Evolutionary conservation across 495 filamentous ascomycete species (phyloP).

Genomic region (Glarea lozoyensis): DNA sequence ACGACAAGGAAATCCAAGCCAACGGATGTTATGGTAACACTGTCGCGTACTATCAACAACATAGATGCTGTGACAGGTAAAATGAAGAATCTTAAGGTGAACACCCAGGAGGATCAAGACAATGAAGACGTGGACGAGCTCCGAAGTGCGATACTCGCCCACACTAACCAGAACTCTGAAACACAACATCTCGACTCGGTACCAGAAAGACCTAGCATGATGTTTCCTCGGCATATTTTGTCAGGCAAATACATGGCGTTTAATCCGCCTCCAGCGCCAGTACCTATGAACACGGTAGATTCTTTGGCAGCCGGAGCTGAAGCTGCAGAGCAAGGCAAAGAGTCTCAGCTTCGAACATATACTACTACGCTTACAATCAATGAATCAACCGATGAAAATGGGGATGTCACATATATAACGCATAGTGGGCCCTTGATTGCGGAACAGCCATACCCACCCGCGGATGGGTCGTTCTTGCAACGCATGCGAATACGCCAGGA

Average conservation of each 20-base stretch:
- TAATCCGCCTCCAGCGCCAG: constrained; percentile 65
- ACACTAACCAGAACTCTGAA: constrained; percentile 34
- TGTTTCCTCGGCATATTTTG: constrained; percentile 27
- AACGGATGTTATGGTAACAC: constrained; percentile 67
- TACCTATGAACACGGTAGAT: constrained; percentile 40
- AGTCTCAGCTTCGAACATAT: constrained; percentile 49
- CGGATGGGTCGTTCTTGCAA: constrained; percentile 35
- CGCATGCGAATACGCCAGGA: constrained; percentile 44
- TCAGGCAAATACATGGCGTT: constrained; percentile 63
- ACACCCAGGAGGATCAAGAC: constrained; percentile 20
- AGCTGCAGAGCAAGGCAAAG: constrained; percentile 21
- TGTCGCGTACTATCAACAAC: constrained; percentile 61
- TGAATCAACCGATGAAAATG: constrained; percentile 62
- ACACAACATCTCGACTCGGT: constrained; percentile 44
- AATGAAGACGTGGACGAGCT: constrained; percentile 36
- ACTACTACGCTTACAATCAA: constrained; percentile 76
- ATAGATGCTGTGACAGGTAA: constrained; percentile 40
- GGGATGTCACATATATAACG: constrained; percentile 48
- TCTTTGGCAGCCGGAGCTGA: constrained; percentile 25
- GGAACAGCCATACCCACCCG: constrained; percentile 24
- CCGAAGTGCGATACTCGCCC: constrained; percentile 37
- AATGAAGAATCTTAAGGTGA: constrained; percentile 9
- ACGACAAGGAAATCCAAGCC: constrained; percentile 33
- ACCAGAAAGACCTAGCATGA: constrained; percentile 14
- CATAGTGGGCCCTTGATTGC: constrained; percentile 40